These are phyloP conservation scores for Auricularia sp. DNA, from an alignment of 768 basidiomycete genomes.

Conservation along the genomic window DNA sequence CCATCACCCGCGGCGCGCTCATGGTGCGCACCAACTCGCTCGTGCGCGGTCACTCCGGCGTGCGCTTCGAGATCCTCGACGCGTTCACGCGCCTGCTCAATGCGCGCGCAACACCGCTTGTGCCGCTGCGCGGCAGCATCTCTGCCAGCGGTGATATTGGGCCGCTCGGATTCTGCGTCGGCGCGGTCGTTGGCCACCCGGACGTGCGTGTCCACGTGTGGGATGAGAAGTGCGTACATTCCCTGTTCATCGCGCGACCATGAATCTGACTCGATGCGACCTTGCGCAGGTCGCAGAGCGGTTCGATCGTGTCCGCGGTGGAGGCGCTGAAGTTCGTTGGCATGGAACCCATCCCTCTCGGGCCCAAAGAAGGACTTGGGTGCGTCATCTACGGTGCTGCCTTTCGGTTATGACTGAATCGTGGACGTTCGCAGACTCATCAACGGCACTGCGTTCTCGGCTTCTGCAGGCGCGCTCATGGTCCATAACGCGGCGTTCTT, in stretches of 20 bases:
- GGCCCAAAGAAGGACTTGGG: slow-evolving; percentile 19
- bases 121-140: slow-evolving; percentile 19
- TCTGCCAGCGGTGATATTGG: slow-evolving; percentile 18
- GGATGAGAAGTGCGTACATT: neutral
- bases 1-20: slow-evolving; percentile 56
- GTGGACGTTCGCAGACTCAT: slow-evolving; percentile 6
- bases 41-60: slow-evolving; percentile 17
- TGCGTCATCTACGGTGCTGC: neutral
- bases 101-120: slow-evolving; percentile 15
- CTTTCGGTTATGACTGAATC: neutral
- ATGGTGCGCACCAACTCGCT: slow-evolving; percentile 19
- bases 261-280: neutral
- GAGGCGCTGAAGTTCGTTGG: slow-evolving; percentile 7
- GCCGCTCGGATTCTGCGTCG: slow-evolving; percentile 19
- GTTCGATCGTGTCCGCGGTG: slow-evolving; percentile 3
- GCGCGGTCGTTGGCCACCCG: slow-evolving; percentile 15
- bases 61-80: slow-evolving; percentile 15
- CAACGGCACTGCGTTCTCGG: slow-evolving; percentile 15
- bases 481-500: slow-evolving; percentile 15
- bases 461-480: slow-evolving; percentile 14
- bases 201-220: slow-evolving; percentile 11
- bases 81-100: slow-evolving; percentile 15
- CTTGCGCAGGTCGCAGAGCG: neutral
- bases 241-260: too few species aligned
- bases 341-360: slow-evolving; percentile 12